Evolutionary conservation across 2,329 filamentous ascomycete species (phyloP), one percentile per base, ranked within the genome.

Genomic region (Elsinoe fawcettii): DNA sequence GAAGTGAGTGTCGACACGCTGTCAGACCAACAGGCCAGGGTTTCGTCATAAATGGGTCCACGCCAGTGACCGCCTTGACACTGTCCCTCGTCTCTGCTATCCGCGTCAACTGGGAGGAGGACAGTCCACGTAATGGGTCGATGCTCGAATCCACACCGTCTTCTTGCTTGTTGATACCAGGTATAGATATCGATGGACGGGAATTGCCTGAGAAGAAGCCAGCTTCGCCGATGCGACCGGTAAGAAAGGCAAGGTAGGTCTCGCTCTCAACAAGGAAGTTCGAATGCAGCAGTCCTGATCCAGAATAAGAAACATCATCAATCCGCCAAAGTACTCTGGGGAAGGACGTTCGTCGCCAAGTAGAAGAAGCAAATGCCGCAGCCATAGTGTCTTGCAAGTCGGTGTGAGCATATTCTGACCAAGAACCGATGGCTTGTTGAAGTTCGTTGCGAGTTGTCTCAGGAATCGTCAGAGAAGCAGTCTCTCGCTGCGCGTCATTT

Each of bases 271-370:
- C 81, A 2, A 99, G 79, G 75, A 95, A 97, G 5, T 81, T 79
- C 61, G 85, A 84, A 59, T 82, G 80, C 2, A 96, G 75, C 60
- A 96, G 86, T 63, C 93, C 87, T 1, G 84, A 82, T 2, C 87
- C 85, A 56, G 96, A 84, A 79, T 92, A 87, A 2, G 84, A 83
- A 9, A 96, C 89, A 65, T 96, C 92, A 67, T 97, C 92, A 22
- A 93, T 90, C 18, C 90, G 84, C 90, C 90, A 96, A 68, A 96
- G 90, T 0, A 97, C 79, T 69, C 95, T 95, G 87, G 90, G 96
- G 91, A 92, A 97, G 14, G 84, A 80, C 3, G 96, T 76, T 61
- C 87, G 86, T 23, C 83, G 81, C 92, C 92, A 96, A 37, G 84
- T 78, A 16, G 75, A 78, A n/a, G 87, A 84, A 0, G 80, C 76